A percentile compares a stretch with the other conserved stretches of the same genome.
Evolutionary conservation across 2,329 filamentous ascomycete species (phyloP).

Genomic region (Cadophora luteo-olivacea): DNA sequence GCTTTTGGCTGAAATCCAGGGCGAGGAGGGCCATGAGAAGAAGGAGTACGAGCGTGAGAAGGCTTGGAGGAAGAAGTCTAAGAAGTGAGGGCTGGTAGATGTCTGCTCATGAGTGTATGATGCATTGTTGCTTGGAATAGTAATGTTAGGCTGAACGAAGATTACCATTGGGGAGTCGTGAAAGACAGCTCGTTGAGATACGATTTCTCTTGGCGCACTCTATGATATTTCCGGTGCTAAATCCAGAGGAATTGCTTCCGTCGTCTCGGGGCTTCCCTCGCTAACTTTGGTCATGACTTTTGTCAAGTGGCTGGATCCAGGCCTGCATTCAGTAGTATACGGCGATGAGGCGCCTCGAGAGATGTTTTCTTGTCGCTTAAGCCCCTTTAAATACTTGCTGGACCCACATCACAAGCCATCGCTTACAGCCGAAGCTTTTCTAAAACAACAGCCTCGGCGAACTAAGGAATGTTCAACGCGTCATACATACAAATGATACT

Average conservation of each 20-base stretch:
- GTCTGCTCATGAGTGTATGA: neutral
- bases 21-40: conserved; percentile 83
- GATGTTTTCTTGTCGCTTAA: neutral
- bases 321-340: too few relatives aligned
- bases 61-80: conserved; percentile 72
- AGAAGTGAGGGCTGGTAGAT: conserved; percentile 47
- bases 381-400: neutral
- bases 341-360: neutral
- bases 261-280: too few relatives aligned
- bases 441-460: conserved; percentile 20
- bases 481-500: conserved; percentile 26
- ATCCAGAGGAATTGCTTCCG: too few relatives aligned
- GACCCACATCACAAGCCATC: conserved; percentile 5
- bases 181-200: too few relatives aligned
- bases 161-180: neutral
- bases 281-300: too few relatives aligned
- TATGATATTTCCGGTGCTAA: too few relatives aligned
- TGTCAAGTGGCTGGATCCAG: too few relatives aligned
- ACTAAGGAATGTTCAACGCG: conserved; percentile 21
- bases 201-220: too few relatives aligned
- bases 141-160: neutral
- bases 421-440: conserved; percentile 1
- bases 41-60: conserved; percentile 92
- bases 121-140: neutral
- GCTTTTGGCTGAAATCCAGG: conserved; percentile 93